A percentile compares a stretch with the other conserved stretches of the same genome.
Evolutionary conservation across 768 basidiomycete genomes (phyloP).

Genomic region (Trametes cingulata): DNA sequence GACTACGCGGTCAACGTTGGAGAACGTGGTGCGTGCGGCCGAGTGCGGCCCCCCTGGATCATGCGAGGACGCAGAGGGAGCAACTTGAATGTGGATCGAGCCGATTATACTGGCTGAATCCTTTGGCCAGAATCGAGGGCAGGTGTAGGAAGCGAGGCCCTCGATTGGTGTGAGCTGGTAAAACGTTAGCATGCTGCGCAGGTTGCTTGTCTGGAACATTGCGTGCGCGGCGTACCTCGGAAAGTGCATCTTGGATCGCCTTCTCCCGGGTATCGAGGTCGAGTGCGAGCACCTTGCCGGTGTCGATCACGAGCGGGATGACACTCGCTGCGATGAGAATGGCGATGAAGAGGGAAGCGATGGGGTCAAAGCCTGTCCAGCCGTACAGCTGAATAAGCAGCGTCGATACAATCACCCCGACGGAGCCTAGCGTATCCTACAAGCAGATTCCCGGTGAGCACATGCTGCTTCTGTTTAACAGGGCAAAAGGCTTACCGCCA

Average conservation of each 20-base stretch:
- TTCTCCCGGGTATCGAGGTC: constrained; percentile 71
- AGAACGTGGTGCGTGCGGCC: constrained; percentile 48
- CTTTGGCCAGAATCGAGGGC: constrained; percentile 94
- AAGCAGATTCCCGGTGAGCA: not conserved
- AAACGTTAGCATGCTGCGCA: not conserved
- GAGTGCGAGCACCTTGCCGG: constrained; percentile 82
- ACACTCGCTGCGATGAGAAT: constrained; percentile 94
- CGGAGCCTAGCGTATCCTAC: constrained; percentile 93
- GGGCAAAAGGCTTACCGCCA: constrained; percentile 67
- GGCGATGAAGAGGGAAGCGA: constrained; percentile 96
- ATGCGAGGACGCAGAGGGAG: constrained; percentile 54
- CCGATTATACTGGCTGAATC: constrained; percentile 85
- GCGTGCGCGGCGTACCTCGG: constrained; percentile 50
- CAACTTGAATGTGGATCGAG: constrained; percentile 89
- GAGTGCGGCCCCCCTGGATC: constrained; percentile 59
- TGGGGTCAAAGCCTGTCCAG: constrained; percentile 99
- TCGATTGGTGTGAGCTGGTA: constrained; percentile 69
- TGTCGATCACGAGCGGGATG: constrained; percentile 91
- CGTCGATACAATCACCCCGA: constrained; percentile 97
- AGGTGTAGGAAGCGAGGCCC: constrained; percentile 78
- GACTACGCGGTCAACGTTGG: constrained; percentile 70
- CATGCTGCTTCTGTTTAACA: not conserved
- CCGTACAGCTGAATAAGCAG: constrained; percentile 94
- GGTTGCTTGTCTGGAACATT: not conserved
- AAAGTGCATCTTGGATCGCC: constrained; percentile 57